Conservation (phyloP, 306 rosid species). For the Quercus gilva region DNA sequence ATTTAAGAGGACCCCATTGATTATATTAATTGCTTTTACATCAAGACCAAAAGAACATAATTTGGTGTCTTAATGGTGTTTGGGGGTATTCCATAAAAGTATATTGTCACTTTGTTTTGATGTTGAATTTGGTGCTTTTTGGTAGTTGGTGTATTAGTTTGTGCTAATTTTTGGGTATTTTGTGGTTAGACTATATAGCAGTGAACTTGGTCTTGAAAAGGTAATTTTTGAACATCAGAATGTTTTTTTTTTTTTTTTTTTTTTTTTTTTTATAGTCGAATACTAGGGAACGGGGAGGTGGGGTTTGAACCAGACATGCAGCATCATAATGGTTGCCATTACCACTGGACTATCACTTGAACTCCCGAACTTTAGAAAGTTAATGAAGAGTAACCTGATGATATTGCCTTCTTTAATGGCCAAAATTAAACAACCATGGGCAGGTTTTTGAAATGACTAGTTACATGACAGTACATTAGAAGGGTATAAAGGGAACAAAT, state of each 20-base stretch:
- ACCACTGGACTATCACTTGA: no score
- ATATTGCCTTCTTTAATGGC: not conserved
- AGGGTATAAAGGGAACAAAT: not conserved
- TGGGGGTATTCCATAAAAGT: no score
- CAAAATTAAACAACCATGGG: not conserved
- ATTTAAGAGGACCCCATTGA: constrained; percentile 10
- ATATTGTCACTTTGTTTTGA: no score
- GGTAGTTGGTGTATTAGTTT: not conserved
- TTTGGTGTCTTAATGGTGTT: not conserved
- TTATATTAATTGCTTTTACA: not conserved
- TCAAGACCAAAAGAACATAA: not conserved
- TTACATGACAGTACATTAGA: not conserved
- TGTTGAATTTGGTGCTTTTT: not conserved
- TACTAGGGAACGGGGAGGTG: no score
- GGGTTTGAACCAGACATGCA: no score
- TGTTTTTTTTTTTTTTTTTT: no score
- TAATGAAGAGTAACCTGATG: not conserved
- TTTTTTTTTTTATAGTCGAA: no score
- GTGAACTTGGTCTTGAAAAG: not conserved
- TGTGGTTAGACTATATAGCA: not conserved
- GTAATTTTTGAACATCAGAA: not conserved
- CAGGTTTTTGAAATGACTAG: not conserved
- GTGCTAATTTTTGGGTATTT: not conserved
- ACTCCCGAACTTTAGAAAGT: not conserved
- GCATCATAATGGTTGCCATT: no score